phyloP scores from a whole-genome alignment of 352 stramenopile genomes.

The Globisporangium okanoganense region DNA sequence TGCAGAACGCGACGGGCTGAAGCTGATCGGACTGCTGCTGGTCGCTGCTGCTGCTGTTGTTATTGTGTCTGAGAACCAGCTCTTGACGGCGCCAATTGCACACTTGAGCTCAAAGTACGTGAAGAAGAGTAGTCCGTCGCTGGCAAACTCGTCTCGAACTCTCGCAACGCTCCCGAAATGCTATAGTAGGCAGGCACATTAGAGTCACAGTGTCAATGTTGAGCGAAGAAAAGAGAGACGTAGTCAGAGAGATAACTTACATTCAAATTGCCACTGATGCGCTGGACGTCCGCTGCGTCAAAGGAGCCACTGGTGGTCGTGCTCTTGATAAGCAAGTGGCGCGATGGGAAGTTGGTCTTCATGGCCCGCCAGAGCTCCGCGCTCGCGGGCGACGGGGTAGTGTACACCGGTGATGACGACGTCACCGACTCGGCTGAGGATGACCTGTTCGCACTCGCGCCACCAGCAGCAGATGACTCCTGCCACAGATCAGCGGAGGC shows the following conservation, averaged over 20 bases:
- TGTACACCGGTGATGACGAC: not conserved
- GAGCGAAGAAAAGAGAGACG: not conserved
- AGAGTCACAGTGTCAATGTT: not conserved
- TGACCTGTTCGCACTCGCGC: not conserved
- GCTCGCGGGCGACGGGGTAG: not conserved
- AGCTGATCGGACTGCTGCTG: not conserved
- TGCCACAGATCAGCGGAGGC: constrained; percentile 11
- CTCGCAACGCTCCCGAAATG: constrained; percentile 56
- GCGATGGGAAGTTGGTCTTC: constrained; percentile 50
- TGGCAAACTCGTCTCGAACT: constrained; percentile 41
- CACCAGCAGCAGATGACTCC: not conserved
- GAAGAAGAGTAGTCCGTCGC: constrained; percentile 60
- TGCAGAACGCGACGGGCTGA: not conserved
- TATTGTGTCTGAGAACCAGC: constrained; percentile 27
- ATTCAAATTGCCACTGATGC: constrained; percentile 44
- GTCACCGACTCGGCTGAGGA: not conserved
- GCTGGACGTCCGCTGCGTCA: constrained; percentile 33
- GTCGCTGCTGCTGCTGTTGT: not conserved
- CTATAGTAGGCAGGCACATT: constrained; percentile 21
- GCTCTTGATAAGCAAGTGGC: constrained; percentile 65
- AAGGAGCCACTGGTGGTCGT: constrained; percentile 22
- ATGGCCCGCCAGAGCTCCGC: constrained; percentile 53
- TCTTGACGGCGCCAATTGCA: constrained; percentile 53
- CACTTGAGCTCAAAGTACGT: constrained; percentile 72
- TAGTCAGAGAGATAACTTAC: constrained; percentile 27